A percentile compares a stretch with the other conserved stretches of the same genome.
Evolutionary conservation across 176 grass and related monocot genomes (phyloP).

Genomic region (Eleusine coracana): DNA sequence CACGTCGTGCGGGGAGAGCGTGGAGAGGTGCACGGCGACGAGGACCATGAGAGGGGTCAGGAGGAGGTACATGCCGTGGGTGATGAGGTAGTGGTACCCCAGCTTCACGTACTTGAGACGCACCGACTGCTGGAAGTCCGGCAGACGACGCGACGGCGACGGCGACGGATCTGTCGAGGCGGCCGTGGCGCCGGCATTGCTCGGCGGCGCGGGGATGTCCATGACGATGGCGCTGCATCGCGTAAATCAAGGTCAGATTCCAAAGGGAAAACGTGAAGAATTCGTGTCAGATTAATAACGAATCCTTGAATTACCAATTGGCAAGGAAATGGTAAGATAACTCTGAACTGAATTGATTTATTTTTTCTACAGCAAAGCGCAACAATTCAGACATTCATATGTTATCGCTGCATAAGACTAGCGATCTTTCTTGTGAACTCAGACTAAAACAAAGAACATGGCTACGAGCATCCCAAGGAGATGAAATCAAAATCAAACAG

Average conservation of each 20-base stretch:
- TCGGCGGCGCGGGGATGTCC: neutral
- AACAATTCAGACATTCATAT: too few relatives aligned
- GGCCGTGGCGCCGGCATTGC: neutral
- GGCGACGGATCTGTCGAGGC: constrained; percentile 12
- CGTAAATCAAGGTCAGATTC: neutral
- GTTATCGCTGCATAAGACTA: too few relatives aligned
- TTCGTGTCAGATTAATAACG: neutral
- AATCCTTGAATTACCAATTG: too few relatives aligned
- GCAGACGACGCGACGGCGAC: constrained; percentile 52
- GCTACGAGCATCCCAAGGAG: neutral
- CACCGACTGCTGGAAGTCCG: constrained; percentile 88
- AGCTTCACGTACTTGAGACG: constrained; percentile 97
- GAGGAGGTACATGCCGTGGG: constrained; percentile 85
- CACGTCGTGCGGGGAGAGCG: constrained; percentile 63
- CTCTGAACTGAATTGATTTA: too few relatives aligned
- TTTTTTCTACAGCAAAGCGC: too few relatives aligned
- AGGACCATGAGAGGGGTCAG: constrained; percentile 61
- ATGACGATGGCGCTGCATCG: constrained; percentile 1
- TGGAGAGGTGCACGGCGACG: constrained; percentile 62
- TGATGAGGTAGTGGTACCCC: constrained; percentile 92
- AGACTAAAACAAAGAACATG: neutral
- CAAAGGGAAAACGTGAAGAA: too few relatives aligned
- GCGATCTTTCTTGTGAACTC: neutral
- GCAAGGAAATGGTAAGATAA: too few relatives aligned
- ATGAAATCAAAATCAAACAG: neutral